These are phyloP conservation scores for Salpingoeca rosetta DNA, from an alignment of 78 protist species.

Conservation along the genomic window DNA sequence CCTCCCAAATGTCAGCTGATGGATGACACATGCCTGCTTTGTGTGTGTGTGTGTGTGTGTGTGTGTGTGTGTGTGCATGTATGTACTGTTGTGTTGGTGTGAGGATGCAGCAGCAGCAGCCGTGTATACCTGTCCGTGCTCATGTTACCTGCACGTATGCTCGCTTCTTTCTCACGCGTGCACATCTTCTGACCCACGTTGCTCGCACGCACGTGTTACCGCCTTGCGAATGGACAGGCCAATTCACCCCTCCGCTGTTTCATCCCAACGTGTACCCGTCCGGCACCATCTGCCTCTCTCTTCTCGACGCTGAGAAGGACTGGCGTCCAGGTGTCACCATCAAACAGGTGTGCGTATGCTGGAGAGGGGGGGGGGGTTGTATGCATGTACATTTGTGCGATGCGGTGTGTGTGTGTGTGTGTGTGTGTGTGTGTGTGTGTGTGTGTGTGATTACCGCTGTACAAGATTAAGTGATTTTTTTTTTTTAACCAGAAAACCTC, in stretches of 20 bases:
- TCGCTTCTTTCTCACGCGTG: neutral
- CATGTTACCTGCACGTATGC: neutral
- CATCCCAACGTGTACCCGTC: conserved; percentile 83
- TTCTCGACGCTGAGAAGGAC: conserved; percentile 85
- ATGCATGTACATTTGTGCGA: too few species aligned
- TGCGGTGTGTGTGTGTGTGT: too few species aligned
- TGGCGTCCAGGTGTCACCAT: conserved; percentile 91
- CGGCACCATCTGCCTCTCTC: conserved; percentile 92
- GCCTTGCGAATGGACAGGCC: conserved; percentile 10
- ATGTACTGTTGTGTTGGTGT: neutral
- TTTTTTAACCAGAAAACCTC: too few species aligned
- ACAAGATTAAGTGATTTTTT: too few species aligned
- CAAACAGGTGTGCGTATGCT: conserved; percentile 44
- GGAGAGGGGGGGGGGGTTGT: too few species aligned
- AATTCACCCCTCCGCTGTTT: conserved; percentile 42
- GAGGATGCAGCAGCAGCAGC: neutral
- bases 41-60: neutral
- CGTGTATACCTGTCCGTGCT: neutral
- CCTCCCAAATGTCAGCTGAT: conserved; percentile 81
- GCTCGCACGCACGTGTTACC: neutral
- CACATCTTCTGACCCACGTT: neutral
- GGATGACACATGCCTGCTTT: neutral
- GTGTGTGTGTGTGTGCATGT: neutral
- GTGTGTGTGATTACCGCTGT: too few species aligned
- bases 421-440: too few species aligned